Base-by-base conservation (phyloP, 2,329 filamentous ascomycete species). In the Epichloe uncinata region DNA sequence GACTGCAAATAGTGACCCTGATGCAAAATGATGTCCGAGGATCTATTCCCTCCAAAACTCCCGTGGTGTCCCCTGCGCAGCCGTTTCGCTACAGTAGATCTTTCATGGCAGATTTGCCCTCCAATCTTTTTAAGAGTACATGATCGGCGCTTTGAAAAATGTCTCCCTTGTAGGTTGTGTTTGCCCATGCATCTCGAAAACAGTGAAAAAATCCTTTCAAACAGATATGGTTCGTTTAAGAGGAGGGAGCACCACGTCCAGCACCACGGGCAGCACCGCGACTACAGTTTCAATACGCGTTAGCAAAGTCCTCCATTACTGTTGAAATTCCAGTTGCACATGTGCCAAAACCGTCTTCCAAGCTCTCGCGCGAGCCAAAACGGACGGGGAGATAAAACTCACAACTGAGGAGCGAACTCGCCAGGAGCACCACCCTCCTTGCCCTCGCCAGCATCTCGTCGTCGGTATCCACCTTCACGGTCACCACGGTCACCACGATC, bases 371-470 rank as follows among this genome's bases (percentile, higher is more conserved):
- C 26, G 26, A 38, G 6, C 37, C 3, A 16, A 7, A 38, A 38
- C n/a, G 26, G 26, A 34, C 3, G 4, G 16, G 26, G 6, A 20
- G 16, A 8, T 3, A n/a, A 42, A 62, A 73, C 79, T 81, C 73
- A 84, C 83, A 95, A 95, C 72, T 85, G 82, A 69, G 89, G 89
- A 75, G 85, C 84, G 72, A 93, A 95, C 73, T 89, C 87, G 74
- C 87, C 86, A 66, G 88, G 86, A 69, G 88, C 87, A 78, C 84
- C 87, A 66, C 87, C 87, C 77, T 95, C 88, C 82, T 94, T 94
- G 71, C 83, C 79, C 71, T 85, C 83, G 66, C 82, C 85, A 73
- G 81, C 84, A 66, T 94, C 88, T 68, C 90, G 85, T 73, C 90
- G 84, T 73, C 90, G 80, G 82, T 96, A 95, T 69, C 85, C 87